Evolutionary conservation across 2,329 filamentous ascomycete genomes (phyloP).

Genomic region (Pyrenophora graminea): DNA sequence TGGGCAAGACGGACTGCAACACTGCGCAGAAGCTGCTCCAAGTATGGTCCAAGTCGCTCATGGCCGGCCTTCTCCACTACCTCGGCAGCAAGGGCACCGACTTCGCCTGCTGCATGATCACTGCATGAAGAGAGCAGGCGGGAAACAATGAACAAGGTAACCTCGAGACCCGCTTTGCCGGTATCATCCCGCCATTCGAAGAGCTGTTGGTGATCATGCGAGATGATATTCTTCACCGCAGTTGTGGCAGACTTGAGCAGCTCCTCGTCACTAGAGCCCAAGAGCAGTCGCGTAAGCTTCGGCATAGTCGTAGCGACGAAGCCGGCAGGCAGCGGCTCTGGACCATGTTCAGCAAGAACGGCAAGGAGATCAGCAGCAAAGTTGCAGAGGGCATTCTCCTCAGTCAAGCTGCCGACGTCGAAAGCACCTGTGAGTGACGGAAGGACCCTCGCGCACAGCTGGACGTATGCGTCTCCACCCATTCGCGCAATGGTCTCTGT

Average conservation of each 20-base stretch:
- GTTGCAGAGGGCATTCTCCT: conserved; percentile 82
- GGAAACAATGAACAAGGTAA: conserved; percentile 89
- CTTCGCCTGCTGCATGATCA: conserved; percentile 93
- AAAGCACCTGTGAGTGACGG: conserved; percentile 88
- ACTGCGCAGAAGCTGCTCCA: conserved; percentile 84
- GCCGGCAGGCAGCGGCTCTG: conserved; percentile 81
- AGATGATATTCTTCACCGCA: conserved; percentile 84
- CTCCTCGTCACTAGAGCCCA: conserved; percentile 84
- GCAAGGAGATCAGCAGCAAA: conserved; percentile 84
- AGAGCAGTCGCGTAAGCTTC: conserved; percentile 80
- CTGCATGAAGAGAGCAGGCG: conserved; percentile 80
- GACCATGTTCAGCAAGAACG: conserved; percentile 78
- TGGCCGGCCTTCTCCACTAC: conserved; percentile 94
- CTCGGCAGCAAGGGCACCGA: conserved; percentile 90
- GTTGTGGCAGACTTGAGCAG: conserved; percentile 84
- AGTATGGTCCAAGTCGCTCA: conserved; percentile 85
- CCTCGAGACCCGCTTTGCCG: conserved; percentile 82
- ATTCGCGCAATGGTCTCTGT: conserved; percentile 68
- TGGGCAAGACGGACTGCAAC: conserved; percentile 83
- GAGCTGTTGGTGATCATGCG: conserved; percentile 87
- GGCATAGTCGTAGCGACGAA: conserved; percentile 86
- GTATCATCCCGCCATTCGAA: conserved; percentile 80
- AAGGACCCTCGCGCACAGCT: conserved; percentile 81
- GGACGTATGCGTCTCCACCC: conserved; percentile 70
- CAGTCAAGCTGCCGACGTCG: conserved; percentile 81